Conservation (phyloP, 176 grass and related monocot genomes). For the Puya raimondii region DNA sequence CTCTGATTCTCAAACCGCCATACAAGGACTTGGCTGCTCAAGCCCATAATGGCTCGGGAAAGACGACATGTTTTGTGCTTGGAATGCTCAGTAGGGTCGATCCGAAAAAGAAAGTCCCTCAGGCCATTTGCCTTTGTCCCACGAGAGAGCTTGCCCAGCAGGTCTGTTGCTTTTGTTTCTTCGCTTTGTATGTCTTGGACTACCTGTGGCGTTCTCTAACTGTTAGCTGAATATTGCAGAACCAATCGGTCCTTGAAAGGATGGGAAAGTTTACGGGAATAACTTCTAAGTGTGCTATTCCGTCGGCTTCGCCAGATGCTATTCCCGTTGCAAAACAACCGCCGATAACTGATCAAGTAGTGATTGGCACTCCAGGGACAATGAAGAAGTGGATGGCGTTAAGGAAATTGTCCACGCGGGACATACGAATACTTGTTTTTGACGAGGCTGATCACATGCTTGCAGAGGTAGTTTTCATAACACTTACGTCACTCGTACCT, state of each 20-base stretch:
- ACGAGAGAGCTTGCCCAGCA: too few relatives aligned
- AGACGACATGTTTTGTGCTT: conserved; percentile 93
- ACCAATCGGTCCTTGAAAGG: too few relatives aligned
- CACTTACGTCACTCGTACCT: background rate
- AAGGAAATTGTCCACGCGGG: conserved; percentile 52
- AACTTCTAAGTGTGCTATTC: too few relatives aligned
- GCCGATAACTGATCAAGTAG: conserved; percentile 58
- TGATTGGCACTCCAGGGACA: conserved; percentile 86
- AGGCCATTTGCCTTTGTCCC: too few relatives aligned
- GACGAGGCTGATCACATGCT: conserved; percentile 86
- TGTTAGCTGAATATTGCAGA: too few relatives aligned
- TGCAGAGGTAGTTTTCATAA: conserved; percentile 42
- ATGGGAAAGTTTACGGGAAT: too few relatives aligned
- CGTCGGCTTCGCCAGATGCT: too few relatives aligned
- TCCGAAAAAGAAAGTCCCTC: conserved; percentile 36
- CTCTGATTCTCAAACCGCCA: conserved; percentile 84
- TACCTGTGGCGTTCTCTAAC: too few relatives aligned
- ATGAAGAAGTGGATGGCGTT: conserved; percentile 63
- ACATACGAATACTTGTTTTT: conserved; percentile 77
- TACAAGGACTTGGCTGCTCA: conserved; percentile 86
- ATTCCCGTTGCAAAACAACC: too few relatives aligned
- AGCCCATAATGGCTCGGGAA: conserved; percentile 87
- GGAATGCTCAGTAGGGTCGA: conserved; percentile 92
- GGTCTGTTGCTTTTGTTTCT: too few relatives aligned
- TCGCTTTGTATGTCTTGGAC: too few relatives aligned